phyloP scores from a whole-genome alignment of 1,139 yeast genomes.

The Hyphopichia khmerensis region DNA sequence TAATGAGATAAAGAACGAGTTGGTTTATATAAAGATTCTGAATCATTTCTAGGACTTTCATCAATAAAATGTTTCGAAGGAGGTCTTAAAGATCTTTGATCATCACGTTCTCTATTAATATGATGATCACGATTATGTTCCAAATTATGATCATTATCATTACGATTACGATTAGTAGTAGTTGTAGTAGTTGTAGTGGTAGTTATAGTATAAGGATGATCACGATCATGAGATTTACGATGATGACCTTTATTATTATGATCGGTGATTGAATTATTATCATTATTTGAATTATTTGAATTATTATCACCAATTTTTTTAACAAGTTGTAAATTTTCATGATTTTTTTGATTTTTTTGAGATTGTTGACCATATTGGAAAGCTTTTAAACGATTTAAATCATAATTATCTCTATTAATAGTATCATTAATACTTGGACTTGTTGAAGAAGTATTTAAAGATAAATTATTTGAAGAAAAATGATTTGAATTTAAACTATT shows the following conservation, averaged over 20 bases:
- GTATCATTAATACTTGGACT: slow-evolving; percentile 5
- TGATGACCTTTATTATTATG: neutral
- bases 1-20: neutral
- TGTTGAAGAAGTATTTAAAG: neutral
- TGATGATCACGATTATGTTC: neutral
- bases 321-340: no score
- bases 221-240: neutral
- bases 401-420: slow-evolving; percentile 11
- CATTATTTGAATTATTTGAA: no score
- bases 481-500: no score
- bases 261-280: neutral
- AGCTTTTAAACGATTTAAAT: slow-evolving; percentile 14
- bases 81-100: neutral
- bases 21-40: neutral
- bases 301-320: no score
- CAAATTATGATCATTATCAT: neutral
- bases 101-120: no score
- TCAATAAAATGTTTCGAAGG: neutral
- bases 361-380: slow-evolving; percentile 7
- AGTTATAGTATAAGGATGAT: slow-evolving; percentile 8
- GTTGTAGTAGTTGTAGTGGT: slow-evolving; percentile 13
- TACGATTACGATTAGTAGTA: slow-evolving; percentile 8
- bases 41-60: neutral
- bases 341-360: no score
- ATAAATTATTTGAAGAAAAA: slow-evolving; percentile 2